Evolutionary conservation across 2,329 filamentous ascomycete species (phyloP).

Genomic region (Hirsutella minnesotensis): DNA sequence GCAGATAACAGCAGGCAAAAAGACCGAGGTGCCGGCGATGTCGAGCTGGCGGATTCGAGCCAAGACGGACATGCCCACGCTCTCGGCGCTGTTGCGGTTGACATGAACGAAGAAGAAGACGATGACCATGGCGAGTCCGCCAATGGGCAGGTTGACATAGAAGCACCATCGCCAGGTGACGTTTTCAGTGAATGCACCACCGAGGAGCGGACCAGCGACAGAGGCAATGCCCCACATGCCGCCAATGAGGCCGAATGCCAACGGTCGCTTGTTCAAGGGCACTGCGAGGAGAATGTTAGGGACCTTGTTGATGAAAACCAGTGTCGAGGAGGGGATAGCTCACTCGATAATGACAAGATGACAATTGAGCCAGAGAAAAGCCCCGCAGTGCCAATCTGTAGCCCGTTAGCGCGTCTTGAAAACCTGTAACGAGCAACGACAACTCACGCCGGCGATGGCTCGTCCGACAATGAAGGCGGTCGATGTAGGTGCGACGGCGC

Average conservation of each 20-base stretch:
- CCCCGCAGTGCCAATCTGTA: conserved; percentile 34
- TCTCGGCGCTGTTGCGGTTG: conserved; percentile 21
- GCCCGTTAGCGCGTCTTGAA: not conserved
- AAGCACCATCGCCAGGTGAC: conserved; percentile 43
- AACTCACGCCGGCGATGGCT: conserved; percentile 34
- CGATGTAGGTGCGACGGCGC: conserved; percentile 31
- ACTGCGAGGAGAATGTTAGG: conserved; percentile 19
- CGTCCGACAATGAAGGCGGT: conserved; percentile 39
- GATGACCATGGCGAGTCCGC: conserved; percentile 33
- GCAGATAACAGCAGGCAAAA: conserved; percentile 39
- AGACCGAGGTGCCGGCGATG: conserved; percentile 33
- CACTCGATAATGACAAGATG: conserved; percentile 31
- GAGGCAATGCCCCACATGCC: conserved; percentile 45
- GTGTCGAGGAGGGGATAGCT: not conserved
- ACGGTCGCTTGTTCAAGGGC: conserved; percentile 39
- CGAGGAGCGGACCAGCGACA: conserved; percentile 37
- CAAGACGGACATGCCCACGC: conserved; percentile 18
- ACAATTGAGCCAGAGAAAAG: conserved; percentile 38
- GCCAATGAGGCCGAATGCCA: conserved; percentile 42
- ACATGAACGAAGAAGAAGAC: conserved; percentile 35
- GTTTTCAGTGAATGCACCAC: conserved; percentile 36
- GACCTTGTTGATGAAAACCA: no score
- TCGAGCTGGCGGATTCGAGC: conserved; percentile 34
- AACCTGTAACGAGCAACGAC: not conserved
- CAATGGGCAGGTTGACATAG: conserved; percentile 33